Evolutionary conservation across 225 moss, liverwort and hornwort species (phyloP), one percentile per base, ranked within the genome.

Genomic region (Bryum argenteum): DNA sequence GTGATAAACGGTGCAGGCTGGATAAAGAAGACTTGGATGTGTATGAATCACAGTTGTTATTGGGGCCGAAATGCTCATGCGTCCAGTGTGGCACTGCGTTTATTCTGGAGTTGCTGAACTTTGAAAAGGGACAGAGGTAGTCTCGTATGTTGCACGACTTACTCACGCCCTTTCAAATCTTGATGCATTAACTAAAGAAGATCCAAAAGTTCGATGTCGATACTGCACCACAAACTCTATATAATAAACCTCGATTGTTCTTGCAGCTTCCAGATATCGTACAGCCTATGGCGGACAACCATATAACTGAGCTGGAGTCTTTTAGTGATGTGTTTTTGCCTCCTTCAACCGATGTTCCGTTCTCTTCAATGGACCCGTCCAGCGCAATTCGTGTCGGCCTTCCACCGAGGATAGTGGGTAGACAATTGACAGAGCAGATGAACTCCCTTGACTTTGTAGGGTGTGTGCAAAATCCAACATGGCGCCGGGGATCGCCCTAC

Each of bases 1-100:
- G 82, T 85, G 82, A 79, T 82, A 73, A 73, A 67, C 85, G 85
- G 85, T 85, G 85, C 82, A 85, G 82, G 85, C 82, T 79, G 82
- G 71, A 82, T 79, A 67, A 76, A 71, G 82, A 79, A 77, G 81
- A 76, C 76, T 73, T 79, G 79, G 82, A 85, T 82, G 76, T 85
- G 76, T 85, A 71, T 82, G 82, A 77, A 67, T 72, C 76, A 79
- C 85, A 82, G 62, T 85, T 82, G 66, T 85, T 73, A 33, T 79
- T 85, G 79, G 76, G 79, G 69, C 79, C 84, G 78, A 75, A 81
- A 74, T 84, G 76, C 76, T 82, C 76, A 82, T 82, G 66, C 71
- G 66, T 85, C 81, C 85, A 74, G 73, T 75, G 75, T 84, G 84
- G 81, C 81, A 69, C 77, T 84, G 81, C 81, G 79, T 82, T 79